Base-by-base conservation (phyloP, 2,329 filamentous ascomycete species). In the Knufia fluminis region DNA sequence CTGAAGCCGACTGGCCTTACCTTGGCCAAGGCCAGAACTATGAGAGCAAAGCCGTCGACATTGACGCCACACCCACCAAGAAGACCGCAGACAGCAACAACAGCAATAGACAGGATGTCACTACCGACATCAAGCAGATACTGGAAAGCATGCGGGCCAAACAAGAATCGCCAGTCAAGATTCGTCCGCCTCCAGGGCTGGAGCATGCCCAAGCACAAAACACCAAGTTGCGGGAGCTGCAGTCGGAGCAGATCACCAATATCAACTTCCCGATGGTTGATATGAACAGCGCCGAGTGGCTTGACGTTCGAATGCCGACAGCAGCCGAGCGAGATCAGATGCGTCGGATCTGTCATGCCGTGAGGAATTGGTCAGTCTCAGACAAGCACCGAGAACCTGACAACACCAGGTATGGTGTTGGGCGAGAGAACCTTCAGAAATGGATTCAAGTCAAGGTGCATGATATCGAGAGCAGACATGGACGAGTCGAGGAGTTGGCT, bases 201-300 rank as follows among this genome's bases (percentile, higher is more conserved):
- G 20, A 16, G 20, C 31, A 38, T 14, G 32, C 33, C n/a, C 7
- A 22, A 39, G 22, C 33, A 12, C 7, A 46, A 31, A 36, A 26
- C 32, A 12, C 2, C 19, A 24, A 24, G n/a, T 17, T 38, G 7
- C 14, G n/a, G 4, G 31, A 17, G 16, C 9, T n/a, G 7, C 14
- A 46, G 16, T 14, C 19, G 8, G 31, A 46, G 23, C 44, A 46
- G 19, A 22, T 46, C 16, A 46, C 44, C 7, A 17, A 46, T 32
- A 38, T 46, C 44, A 46, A 38, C 14, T 46, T 46, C 22, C 44
- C 44, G 10, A 24, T 46, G 32, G 33, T 23, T 23, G 44, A 46
- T 16, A 26, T 36, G 10, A 14, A 23, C 17, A 38, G 31, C 16
- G 2, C n/a, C 8, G 33, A 36, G 8, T 46, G 44, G 44, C 44